A percentile compares a stretch with the other conserved stretches of the same genome.
These are phyloP conservation scores for Microcyclospora tardicrescens DNA, from an alignment of 2,329 filamentous ascomycete genomes.

Conservation along the genomic window DNA sequence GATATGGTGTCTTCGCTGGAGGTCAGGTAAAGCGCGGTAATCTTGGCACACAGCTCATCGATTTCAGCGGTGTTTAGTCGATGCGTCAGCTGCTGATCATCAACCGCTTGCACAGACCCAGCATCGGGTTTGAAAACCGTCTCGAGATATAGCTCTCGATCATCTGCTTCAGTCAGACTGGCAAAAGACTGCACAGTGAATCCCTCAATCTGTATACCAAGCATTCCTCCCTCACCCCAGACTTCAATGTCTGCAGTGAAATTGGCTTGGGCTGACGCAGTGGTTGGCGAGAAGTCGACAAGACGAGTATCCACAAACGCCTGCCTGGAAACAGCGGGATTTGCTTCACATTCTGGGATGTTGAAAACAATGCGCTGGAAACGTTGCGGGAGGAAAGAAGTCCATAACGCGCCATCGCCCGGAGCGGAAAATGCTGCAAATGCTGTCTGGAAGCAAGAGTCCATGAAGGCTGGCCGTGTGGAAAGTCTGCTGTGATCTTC, in stretches of 20 bases:
- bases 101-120: too few relatives aligned
- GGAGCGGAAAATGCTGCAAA: not conserved
- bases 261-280: not conserved
- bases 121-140: not conserved
- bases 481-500: not conserved
- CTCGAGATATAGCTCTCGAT: conserved; percentile 1
- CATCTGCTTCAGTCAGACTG: not conserved
- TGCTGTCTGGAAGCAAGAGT: not conserved
- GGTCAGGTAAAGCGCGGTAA: not conserved
- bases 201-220: not conserved
- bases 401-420: not conserved
- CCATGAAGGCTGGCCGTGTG: not conserved
- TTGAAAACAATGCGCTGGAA: not conserved
- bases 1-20: not conserved
- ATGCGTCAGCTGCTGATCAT: not conserved
- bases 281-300: not conserved
- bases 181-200: not conserved
- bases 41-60: not conserved
- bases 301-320: not conserved
- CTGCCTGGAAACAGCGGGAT: not conserved
- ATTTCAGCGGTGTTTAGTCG: not conserved
- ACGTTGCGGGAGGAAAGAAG: not conserved
- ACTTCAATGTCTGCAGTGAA: not conserved
- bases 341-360: not conserved
- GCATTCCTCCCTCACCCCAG: not conserved